Evolutionary conservation across 306 rosid species (phyloP).

Genomic region (Chamaecrista fasciculata): DNA sequence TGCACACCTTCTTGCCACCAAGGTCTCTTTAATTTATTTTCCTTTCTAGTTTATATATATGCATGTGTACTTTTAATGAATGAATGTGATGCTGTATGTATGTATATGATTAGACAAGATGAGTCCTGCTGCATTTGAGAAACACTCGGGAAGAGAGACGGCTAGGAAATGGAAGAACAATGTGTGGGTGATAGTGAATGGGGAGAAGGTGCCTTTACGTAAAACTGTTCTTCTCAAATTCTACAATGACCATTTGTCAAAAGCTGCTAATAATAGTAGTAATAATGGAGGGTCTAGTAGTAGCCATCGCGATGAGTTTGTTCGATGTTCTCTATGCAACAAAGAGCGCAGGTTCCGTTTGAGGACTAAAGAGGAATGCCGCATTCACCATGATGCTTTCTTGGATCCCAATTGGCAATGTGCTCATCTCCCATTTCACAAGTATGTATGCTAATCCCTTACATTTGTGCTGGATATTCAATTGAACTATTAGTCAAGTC

Average conservation of each 20-base stretch:
- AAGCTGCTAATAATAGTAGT: conserved; percentile 62
- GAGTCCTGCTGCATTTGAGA: conserved; percentile 95
- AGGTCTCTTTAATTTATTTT: conserved; percentile 83
- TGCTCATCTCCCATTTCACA: conserved; percentile 81
- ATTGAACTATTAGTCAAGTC: neutral
- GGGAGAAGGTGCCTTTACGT: conserved; percentile 83
- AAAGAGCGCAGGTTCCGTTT: conserved; percentile 93
- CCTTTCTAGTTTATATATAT: no score
- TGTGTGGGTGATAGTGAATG: conserved; percentile 84
- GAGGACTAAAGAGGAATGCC: conserved; percentile 88
- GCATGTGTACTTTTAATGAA: no score
- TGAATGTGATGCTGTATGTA: no score
- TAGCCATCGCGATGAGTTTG: conserved; percentile 94
- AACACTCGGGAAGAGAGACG: conserved; percentile 96
- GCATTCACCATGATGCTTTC: conserved; percentile 83
- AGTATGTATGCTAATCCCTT: conserved; percentile 45
- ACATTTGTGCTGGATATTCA: neutral
- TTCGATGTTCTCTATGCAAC: conserved; percentile 68
- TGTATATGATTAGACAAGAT: conserved; percentile 58
- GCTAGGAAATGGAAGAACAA: conserved; percentile 99
- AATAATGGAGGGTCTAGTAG: conserved; percentile 64
- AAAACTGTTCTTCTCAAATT: conserved; percentile 90
- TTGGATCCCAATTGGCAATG: conserved; percentile 83
- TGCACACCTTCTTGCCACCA: conserved; percentile 99
- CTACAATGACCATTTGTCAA: conserved; percentile 76